Percentiles rank a stretch among this genome's conserved stretches.
phyloP scores from a whole-genome alignment of 257 asterid genomes.

The Gentiana macrophylla region DNA sequence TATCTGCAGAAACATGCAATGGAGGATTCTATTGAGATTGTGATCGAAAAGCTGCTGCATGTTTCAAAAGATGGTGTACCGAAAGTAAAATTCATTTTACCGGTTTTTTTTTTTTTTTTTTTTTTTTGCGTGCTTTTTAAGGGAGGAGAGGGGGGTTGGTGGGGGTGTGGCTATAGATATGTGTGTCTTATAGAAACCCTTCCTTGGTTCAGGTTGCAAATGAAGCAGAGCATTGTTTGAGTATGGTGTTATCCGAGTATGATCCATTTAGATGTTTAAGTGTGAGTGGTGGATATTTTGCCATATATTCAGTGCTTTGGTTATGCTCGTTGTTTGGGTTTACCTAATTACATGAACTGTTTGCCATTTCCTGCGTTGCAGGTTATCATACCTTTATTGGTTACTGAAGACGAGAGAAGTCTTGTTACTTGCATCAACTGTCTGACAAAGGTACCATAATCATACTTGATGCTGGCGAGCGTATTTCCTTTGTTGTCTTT shows the following conservation, averaged over 20 bases:
- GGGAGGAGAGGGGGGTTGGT: too few species aligned
- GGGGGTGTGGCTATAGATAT: too few species aligned
- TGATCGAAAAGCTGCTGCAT: slow-evolving; percentile 83
- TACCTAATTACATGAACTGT: neutral
- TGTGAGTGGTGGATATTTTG: slow-evolving; percentile 35
- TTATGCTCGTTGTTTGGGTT: neutral
- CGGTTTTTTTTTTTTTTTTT: slow-evolving; percentile 2
- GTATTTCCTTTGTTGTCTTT: neutral
- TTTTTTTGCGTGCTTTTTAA: slow-evolving; percentile 1
- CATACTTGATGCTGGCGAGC: neutral
- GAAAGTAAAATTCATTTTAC: slow-evolving; percentile 42
- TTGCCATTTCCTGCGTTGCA: slow-evolving; percentile 20
- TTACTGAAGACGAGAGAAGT: slow-evolving; percentile 93
- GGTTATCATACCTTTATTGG: slow-evolving; percentile 94
- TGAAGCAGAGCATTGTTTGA: slow-evolving; percentile 88
- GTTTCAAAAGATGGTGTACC: slow-evolving; percentile 64
- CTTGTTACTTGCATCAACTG: slow-evolving; percentile 95
- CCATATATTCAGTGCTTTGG: neutral
- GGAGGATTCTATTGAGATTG: slow-evolving; percentile 94
- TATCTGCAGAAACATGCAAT: slow-evolving; percentile 64
- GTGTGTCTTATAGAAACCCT: slow-evolving; percentile 12
- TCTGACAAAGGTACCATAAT: slow-evolving; percentile 71
- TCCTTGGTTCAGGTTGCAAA: slow-evolving; percentile 55
- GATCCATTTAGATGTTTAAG: slow-evolving; percentile 91
- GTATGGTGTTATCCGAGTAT: slow-evolving; percentile 60